Conservation (phyloP, 345 rosid genomes). For the Heritiera littoralis region DNA sequence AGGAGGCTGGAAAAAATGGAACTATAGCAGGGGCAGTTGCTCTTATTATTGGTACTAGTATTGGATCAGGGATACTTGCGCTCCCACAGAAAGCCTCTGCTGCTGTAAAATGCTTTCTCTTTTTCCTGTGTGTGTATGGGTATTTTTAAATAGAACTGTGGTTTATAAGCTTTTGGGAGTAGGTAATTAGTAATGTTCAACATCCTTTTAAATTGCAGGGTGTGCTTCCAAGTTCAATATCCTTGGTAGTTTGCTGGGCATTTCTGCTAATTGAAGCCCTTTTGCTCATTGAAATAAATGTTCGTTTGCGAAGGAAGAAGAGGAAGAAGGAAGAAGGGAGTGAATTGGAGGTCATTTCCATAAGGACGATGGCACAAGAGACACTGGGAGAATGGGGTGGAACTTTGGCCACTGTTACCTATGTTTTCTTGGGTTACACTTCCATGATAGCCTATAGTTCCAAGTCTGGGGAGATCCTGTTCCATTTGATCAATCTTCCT, state of each 20-base stretch:
- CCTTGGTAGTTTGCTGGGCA: slow-evolving; percentile 53
- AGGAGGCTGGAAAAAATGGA: slow-evolving; percentile 42
- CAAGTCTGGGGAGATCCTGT: slow-evolving; percentile 62
- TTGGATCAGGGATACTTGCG: slow-evolving; percentile 66
- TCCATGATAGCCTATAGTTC: slow-evolving; percentile 60
- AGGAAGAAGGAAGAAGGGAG: slow-evolving; percentile 31
- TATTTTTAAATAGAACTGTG: not conserved
- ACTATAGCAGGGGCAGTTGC: slow-evolving; percentile 60
- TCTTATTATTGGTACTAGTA: slow-evolving; percentile 60
- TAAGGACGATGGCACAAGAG: slow-evolving; percentile 69
- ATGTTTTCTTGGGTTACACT: slow-evolving; percentile 61
- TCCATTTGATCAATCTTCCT: slow-evolving; percentile 50
- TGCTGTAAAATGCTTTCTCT: slow-evolving; percentile 42
- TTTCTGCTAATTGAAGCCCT: slow-evolving; percentile 62
- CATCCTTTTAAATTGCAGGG: slow-evolving; percentile 36
- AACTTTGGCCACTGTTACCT: slow-evolving; percentile 42
- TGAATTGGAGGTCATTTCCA: slow-evolving; percentile 51
- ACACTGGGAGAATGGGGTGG: slow-evolving; percentile 65
- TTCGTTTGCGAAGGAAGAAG: slow-evolving; percentile 36
- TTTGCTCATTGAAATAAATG: slow-evolving; percentile 58
- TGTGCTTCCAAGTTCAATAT: slow-evolving; percentile 57
- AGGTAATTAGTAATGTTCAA: not conserved
- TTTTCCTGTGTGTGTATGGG: not conserved
- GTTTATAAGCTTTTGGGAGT: not conserved
- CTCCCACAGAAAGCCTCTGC: slow-evolving; percentile 61